A percentile compares a stretch with the other conserved stretches of the same genome.
phyloP scores from a whole-genome alignment of 2,329 filamentous ascomycete species.

The Saccharata proteae region DNA sequence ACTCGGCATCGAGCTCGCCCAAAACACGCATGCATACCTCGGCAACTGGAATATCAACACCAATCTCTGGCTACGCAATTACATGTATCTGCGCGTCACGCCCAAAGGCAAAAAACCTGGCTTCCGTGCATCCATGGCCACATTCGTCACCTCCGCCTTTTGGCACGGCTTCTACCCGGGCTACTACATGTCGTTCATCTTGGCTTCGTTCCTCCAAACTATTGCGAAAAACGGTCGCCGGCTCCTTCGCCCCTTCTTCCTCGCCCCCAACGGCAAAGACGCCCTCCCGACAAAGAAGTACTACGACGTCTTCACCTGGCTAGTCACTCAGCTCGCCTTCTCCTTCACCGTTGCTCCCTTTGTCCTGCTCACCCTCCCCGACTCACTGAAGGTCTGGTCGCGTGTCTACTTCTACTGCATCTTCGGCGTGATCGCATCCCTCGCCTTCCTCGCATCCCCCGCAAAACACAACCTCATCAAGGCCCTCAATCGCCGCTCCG shows the following conservation, averaged over 20 bases:
- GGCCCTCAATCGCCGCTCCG: conserved; percentile 25
- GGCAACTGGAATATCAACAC: conserved; percentile 98
- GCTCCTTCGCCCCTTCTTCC: conserved; percentile 82
- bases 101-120: conserved; percentile 93
- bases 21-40: conserved; percentile 86
- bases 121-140: conserved; percentile 86
- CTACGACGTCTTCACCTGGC: conserved; percentile 68
- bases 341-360: conserved; percentile 78
- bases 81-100: conserved; percentile 88
- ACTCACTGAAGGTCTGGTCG: conserved; percentile 65
- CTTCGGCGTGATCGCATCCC: conserved; percentile 50
- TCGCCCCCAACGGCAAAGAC: conserved; percentile 56
- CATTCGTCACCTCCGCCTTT: conserved; percentile 85
- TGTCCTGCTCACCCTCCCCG: conserved; percentile 61
- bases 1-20: conserved; percentile 73
- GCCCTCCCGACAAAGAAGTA: conserved; percentile 56
- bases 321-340: conserved; percentile 72
- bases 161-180: conserved; percentile 98
- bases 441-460: conserved; percentile 70
- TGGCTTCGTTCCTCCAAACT: conserved; percentile 85
- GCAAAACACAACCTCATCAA: conserved; percentile 44
- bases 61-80: conserved; percentile 92
- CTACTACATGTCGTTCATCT: conserved; percentile 83
- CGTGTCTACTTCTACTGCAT: conserved; percentile 83
- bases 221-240: conserved; percentile 89